Base-by-base conservation (phyloP, 2,329 filamentous ascomycete species). In the Apiospora saccharicola region DNA sequence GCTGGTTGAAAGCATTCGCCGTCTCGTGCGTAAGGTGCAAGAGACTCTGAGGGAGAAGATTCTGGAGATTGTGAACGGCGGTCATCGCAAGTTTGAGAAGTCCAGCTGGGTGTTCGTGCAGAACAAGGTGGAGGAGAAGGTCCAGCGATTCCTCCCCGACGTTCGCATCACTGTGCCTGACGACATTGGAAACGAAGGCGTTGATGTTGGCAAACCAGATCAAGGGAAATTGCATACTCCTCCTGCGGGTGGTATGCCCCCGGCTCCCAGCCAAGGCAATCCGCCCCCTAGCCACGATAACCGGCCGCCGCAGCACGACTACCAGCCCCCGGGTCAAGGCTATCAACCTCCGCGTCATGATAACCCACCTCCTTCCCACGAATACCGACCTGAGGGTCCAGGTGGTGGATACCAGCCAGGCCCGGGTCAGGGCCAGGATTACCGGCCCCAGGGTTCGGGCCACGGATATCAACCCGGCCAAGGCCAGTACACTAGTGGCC, bases 51-150 rank as follows among this genome's bases (percentile, higher is more conserved):
- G 84, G 1, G 82, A 85, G 78, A 82, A 82, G 70, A 84, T 86
- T 51, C 74, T 86, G 83, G 82, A 80, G 0, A 79, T 86, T 0
- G 84, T 86, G 26, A 86, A 85, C 71, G 84, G 84, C 8, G 84
- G 84, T 0, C 84, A 86, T 69, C 83, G 84, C 77, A 85, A 84
- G 78, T 85, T 86, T 70, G 84, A 86, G 80, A 79, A 79, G 24
- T 76, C 83, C 75, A 86, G 83, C 73, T 86, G 84, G 84, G 76
- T 84, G 8, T 85, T 85, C 74, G 84, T 86, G 72, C 84, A 86
- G 75, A 80, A 79, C 14, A 85, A 82, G 72, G 84, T 86, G 24
- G 83, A 86, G 78, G 75, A 80, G 61, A 86, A 85, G 79, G 84
- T 86, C 61, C 83, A 85, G 73, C 83, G 79, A 75, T 86, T 85